These are phyloP conservation scores for Pseudogymnoascus sp. DNA, from an alignment of 2,329 filamentous ascomycete species.

Conservation along the genomic window DNA sequence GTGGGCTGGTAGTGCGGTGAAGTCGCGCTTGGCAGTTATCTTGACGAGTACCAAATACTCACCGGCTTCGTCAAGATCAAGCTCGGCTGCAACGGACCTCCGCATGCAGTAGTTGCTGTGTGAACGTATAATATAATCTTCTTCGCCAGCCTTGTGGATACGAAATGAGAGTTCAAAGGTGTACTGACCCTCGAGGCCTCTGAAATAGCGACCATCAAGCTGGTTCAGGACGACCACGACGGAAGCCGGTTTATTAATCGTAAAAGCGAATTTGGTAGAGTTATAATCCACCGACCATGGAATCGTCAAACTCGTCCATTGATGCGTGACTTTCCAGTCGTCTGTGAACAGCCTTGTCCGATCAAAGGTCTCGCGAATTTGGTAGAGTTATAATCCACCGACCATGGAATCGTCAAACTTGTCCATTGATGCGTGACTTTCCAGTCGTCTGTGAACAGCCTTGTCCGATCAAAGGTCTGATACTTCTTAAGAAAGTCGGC, in stretches of 20 bases:
- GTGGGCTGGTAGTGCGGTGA: constrained; percentile 36
- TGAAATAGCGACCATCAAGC: constrained; percentile 54
- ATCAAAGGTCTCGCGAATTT: constrained; percentile 54
- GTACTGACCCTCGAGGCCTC: constrained; percentile 53
- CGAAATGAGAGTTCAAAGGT: constrained; percentile 38
- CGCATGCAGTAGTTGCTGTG: constrained; percentile 51
- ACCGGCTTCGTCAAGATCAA: constrained; percentile 46
- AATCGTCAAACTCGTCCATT: constrained; percentile 54
- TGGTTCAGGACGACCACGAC: constrained; percentile 53
- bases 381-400: constrained; percentile 48
- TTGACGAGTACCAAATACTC: constrained; percentile 50
- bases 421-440: constrained; percentile 51
- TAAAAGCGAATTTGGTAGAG: constrained; percentile 50
- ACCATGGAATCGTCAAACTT: constrained; percentile 54
- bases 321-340: constrained; percentile 49
- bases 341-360: constrained; percentile 54
- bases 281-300: constrained; percentile 55
- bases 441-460: constrained; percentile 55
- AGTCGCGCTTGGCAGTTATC: constrained; percentile 42
- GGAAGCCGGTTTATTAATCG: constrained; percentile 46
- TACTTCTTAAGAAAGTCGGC: constrained; percentile 55
- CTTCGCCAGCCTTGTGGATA: constrained; percentile 42
- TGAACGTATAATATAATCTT: constrained; percentile 52
- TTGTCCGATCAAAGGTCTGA: constrained; percentile 51
- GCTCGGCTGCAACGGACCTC: constrained; percentile 50